phyloP scores from a whole-genome alignment of 2,329 filamentous ascomycete species.

The Penicillium olsonii region DNA sequence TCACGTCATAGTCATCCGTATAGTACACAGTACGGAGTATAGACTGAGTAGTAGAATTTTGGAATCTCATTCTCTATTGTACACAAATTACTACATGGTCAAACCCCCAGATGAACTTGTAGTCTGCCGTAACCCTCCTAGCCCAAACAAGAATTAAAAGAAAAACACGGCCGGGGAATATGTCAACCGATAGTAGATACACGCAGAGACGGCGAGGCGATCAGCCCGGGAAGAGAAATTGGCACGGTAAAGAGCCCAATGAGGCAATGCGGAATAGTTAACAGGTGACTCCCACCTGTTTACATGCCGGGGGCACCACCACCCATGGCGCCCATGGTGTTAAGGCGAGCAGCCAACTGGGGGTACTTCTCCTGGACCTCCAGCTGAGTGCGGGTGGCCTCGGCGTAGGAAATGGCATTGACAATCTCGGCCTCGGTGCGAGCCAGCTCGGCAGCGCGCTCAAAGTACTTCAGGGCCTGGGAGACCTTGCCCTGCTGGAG shows the following conservation, averaged over 20 bases:
- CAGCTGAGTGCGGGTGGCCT: slow-evolving; percentile 93
- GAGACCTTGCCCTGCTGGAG: slow-evolving; percentile 97
- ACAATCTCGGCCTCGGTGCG: slow-evolving; percentile 94
- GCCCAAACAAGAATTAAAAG: slow-evolving; percentile 16
- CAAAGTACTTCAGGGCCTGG: slow-evolving; percentile 94
- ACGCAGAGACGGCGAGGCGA: slow-evolving; percentile 22
- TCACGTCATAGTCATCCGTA: slow-evolving; percentile 12
- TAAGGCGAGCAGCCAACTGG: slow-evolving; percentile 71
- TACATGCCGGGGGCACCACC: slow-evolving; percentile 38
- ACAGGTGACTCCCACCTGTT: slow-evolving; percentile 16
- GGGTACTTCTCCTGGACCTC: slow-evolving; percentile 88
- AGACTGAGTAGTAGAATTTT: neutral
- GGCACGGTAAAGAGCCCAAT: slow-evolving; percentile 17
- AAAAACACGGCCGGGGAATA: slow-evolving; percentile 21
- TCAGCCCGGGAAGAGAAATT: slow-evolving; percentile 14
- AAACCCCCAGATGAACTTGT: slow-evolving; percentile 13
- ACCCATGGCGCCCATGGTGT: slow-evolving; percentile 55
- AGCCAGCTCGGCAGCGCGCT: slow-evolving; percentile 90
- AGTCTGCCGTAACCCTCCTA: slow-evolving; percentile 1
- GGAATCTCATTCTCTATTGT: slow-evolving; percentile 28
- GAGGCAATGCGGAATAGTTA: slow-evolving; percentile 15
- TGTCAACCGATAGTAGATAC: slow-evolving; percentile 33
- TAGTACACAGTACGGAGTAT: neutral
- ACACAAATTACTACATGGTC: slow-evolving; percentile 29
- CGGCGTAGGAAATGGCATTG: slow-evolving; percentile 93